Evolutionary conservation across 768 basidiomycete genomes (phyloP).

Genomic region (Amanita phalloides): DNA sequence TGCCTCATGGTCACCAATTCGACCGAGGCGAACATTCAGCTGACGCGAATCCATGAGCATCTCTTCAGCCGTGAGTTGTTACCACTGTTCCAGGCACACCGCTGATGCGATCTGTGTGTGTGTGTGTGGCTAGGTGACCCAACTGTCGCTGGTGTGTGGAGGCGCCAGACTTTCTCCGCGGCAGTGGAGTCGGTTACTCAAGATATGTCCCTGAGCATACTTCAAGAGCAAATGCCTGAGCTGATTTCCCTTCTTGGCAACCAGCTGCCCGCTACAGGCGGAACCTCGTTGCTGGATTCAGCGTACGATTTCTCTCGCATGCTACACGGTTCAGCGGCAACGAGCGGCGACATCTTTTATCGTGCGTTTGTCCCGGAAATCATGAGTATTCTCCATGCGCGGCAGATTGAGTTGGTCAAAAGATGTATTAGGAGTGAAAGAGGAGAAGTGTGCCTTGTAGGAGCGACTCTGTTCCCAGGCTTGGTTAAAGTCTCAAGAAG

Average conservation of each 20-base stretch:
- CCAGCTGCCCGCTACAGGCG: conserved; percentile 31
- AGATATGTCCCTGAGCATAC: conserved; percentile 56
- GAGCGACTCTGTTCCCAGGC: conserved; percentile 81
- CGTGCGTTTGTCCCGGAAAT: conserved; percentile 82
- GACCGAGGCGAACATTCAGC: conserved; percentile 71
- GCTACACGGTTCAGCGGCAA: conserved; percentile 62
- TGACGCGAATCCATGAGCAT: conserved; percentile 82
- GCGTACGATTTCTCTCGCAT: conserved; percentile 79
- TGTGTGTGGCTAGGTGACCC: conserved; percentile 54
- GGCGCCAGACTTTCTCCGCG: conserved; percentile 81
- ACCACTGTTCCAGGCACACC: background rate
- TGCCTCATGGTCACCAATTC: conserved; percentile 82
- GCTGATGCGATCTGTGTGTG: background rate
- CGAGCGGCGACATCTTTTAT: conserved; percentile 68
- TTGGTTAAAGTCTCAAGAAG: conserved; percentile 67
- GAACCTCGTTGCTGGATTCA: conserved; percentile 52
- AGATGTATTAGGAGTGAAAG: conserved; percentile 68
- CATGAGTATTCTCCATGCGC: conserved; percentile 59
- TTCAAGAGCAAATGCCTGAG: conserved; percentile 61
- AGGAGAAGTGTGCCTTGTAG: conserved; percentile 65
- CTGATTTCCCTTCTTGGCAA: conserved; percentile 44
- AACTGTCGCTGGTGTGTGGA: conserved; percentile 84
- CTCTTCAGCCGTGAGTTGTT: conserved; percentile 76
- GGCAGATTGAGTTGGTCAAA: conserved; percentile 78
- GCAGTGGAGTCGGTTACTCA: conserved; percentile 71